These are phyloP conservation scores for Talaromyces sp. DNA, from an alignment of 2,329 filamentous ascomycete species.

Conservation along the genomic window DNA sequence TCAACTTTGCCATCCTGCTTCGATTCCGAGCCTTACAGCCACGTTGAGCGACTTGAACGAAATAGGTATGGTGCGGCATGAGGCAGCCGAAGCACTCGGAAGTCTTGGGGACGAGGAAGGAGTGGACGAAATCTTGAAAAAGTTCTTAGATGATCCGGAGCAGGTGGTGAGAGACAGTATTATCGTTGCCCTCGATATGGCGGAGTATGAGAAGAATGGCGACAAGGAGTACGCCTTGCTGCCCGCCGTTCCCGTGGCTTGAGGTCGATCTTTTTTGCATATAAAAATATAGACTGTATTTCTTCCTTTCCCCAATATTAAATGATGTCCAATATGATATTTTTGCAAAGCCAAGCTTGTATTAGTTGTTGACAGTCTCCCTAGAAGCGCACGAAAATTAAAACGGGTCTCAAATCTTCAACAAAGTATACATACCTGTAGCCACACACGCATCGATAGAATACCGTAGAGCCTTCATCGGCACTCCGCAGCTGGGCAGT, in stretches of 20 bases:
- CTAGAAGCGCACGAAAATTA: constrained; percentile 17
- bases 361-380: constrained; percentile 34
- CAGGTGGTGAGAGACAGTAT: constrained; percentile 92
- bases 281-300: constrained; percentile 17
- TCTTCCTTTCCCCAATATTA: background rate
- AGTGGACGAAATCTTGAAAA: constrained; percentile 78
- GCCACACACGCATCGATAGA: constrained; percentile 84
- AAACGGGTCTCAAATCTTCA: background rate
- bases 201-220: constrained; percentile 87
- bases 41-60: constrained; percentile 75
- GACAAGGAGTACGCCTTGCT: constrained; percentile 90
- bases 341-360: background rate
- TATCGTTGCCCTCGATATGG: constrained; percentile 95
- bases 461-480: constrained; percentile 90
- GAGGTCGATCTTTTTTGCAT: background rate
- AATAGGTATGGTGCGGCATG: constrained; percentile 93
- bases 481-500: constrained; percentile 84
- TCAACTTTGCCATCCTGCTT: constrained; percentile 92
- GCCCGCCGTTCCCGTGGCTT: constrained; percentile 46
- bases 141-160: constrained; percentile 84
- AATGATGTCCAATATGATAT: background rate
- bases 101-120: constrained; percentile 90
- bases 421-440: constrained; percentile 58
- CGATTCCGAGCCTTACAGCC: constrained; percentile 79
- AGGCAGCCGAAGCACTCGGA: constrained; percentile 92